Evolutionary conservation across 352 stramenopile genomes (phyloP), one percentile per base, ranked within the genome.

Genomic region (Aphanomyces cochlioides): DNA sequence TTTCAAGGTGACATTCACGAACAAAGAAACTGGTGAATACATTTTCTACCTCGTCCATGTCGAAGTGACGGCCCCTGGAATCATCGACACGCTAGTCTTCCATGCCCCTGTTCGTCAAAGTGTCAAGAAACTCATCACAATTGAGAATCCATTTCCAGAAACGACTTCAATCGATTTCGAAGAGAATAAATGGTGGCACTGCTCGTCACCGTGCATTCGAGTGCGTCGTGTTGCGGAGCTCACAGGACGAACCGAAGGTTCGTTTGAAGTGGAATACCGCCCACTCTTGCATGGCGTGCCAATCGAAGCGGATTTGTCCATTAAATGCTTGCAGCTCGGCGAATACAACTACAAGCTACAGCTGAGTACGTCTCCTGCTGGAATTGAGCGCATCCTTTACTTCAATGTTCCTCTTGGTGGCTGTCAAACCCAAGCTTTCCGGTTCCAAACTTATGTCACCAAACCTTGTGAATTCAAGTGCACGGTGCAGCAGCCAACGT

Each of bases 241-340:
- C 59, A 85, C 73, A 36, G 85, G 78, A 3, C 85, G 79, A 41
- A 66, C 81, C 0, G 91, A 98, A 74, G 90, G 91, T 1, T 77
- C 78, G 8, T 97, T 93, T 68, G 91, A 97, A 59, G 77, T 98
- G 28, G 89, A 97, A 68, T 98, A 95, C 73, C 80, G 92, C 12
- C 92, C 92, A 6, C 83, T 87, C 5, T 40, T 96, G 37, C 79
- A 91, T 34, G 72, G 73, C 0, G 28, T 2, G 28, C 77, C 79
- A 0, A 71, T 71, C 2, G 83, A 96, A n/a, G 80, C 77, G 2
- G 73, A 69, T 5, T 67, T 96, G n/a, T 85, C 75, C 0, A 94
- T 97, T 37, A 72, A 73, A 28, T 95, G 96, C 59, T 78, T 82
- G 10, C 88, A 97, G 57, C 77, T 97, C 7, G 91, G 92, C 13